phyloP scores from a whole-genome alignment of 768 basidiomycete species.

The Lactifluus subvellereus region DNA sequence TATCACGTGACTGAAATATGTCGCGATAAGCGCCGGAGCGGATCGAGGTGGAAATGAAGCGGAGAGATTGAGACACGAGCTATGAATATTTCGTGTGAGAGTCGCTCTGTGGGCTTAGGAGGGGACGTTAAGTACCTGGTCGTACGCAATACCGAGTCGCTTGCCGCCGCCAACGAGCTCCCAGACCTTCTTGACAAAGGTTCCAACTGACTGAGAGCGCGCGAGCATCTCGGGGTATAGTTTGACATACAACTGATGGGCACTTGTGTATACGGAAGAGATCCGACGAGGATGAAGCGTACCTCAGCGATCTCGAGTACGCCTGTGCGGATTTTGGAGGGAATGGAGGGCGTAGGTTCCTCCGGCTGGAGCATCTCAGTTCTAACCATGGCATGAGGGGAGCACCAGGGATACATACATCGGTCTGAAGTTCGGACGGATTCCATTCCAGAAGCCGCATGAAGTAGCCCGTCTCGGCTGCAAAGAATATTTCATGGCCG shows the following conservation, averaged over 20 bases:
- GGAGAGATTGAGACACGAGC: conserved; percentile 87
- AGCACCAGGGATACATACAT: conserved; percentile 45
- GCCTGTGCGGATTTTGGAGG: conserved; percentile 83
- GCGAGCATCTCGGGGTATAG: conserved; percentile 74
- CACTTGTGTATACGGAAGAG: background rate
- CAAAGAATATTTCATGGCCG: conserved; percentile 76
- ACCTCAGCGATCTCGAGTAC: conserved; percentile 92
- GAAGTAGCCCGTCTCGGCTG: conserved; percentile 60
- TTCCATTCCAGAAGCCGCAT: conserved; percentile 80
- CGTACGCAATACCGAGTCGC: conserved; percentile 65
- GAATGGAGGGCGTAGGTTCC: conserved; percentile 74
- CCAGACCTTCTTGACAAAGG: conserved; percentile 90
- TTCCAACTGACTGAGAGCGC: conserved; percentile 54
- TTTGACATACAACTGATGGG: conserved; percentile 65
- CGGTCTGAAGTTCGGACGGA: conserved; percentile 56
- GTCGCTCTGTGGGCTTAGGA: background rate
- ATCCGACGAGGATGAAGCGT: conserved; percentile 19
- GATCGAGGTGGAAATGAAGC: conserved; percentile 89
- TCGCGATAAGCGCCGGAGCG: conserved; percentile 77
- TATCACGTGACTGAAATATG: conserved; percentile 77
- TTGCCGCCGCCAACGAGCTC: conserved; percentile 68
- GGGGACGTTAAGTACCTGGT: conserved; percentile 46
- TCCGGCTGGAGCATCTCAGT: conserved; percentile 49
- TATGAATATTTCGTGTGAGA: conserved; percentile 27
- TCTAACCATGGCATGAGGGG: background rate